Evolutionary conservation across 768 basidiomycete genomes (phyloP), one percentile per base, ranked within the genome.

Genomic region (Naematelia encephala): DNA sequence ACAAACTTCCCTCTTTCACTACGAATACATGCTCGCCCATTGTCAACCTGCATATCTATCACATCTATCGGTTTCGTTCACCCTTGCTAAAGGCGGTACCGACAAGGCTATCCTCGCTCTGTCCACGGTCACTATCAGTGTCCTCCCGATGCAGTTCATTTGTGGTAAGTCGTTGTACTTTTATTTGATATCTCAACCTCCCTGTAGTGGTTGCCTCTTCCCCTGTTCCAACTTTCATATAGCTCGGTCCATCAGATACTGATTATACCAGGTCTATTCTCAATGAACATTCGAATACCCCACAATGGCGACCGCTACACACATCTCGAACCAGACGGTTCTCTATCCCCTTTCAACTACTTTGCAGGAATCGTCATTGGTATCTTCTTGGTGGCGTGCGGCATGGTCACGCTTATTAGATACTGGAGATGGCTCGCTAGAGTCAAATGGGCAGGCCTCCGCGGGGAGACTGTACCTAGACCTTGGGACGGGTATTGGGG

Each of bases 21-120:
- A 89, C 77, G 91, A 97, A 71, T 87, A 87, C 27, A 87, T 91
- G 78, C 81, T 97, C 50, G 86, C 87, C 62, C 87, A 93, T 64
- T 88, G 88, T 16, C 90, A 93, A 67, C 90, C 90, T 0, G 86
- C 86, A 1, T 93, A 93, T 74, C 79, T 93, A 4, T 84, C 86
- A 12, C 86, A 91, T 55, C 82, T 97, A 4, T 83, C 86, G 5
- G 78, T 86, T 1, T 82, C 82, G 14, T 82, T 85, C 30, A 81
- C 82, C 4, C 79, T 80, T 29, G 82, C 85, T 1, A 86, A 86
- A 73, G 80, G 81, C 5, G 83, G 82, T 4, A 83, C 83, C 3
- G 88, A 89, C 73, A 83, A 82, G 63, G 83, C 85, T 13, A 77
- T 91, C 21, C 69, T 93, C 13, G 80, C 81, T 48, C 80, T 94